These are phyloP conservation scores for Alternaria alternata DNA, from an alignment of 2,329 filamentous ascomycete genomes.

Conservation along the genomic window DNA sequence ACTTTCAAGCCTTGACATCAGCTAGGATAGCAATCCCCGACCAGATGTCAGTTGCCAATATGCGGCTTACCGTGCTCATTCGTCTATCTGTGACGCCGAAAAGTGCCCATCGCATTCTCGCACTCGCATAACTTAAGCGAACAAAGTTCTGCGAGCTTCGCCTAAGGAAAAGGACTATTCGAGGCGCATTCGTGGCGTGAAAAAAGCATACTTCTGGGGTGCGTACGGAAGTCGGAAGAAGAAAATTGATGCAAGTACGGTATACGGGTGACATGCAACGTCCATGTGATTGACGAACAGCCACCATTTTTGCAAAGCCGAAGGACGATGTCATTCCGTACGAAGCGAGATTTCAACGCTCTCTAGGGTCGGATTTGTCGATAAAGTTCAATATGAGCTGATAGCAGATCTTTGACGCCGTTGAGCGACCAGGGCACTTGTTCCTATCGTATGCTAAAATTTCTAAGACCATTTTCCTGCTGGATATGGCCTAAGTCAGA, in stretches of 20 bases:
- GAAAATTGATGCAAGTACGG: slow-evolving; percentile 14
- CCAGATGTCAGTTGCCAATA: slow-evolving; percentile 11
- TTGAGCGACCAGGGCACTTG: slow-evolving; percentile 17
- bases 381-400: slow-evolving; percentile 17
- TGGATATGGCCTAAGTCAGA: background rate
- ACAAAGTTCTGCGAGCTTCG: slow-evolving; percentile 2
- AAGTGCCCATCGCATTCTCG: slow-evolving; percentile 11
- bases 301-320: background rate
- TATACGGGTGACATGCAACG: slow-evolving; percentile 11
- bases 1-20: slow-evolving; percentile 12
- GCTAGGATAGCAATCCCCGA: slow-evolving; percentile 21
- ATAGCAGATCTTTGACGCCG: slow-evolving; percentile 12
- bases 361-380: slow-evolving; percentile 9
- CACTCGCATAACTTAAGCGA: slow-evolving; percentile 2
- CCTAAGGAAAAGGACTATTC: slow-evolving; percentile 1
- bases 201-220: slow-evolving; percentile 14
- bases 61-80: slow-evolving; percentile 14
- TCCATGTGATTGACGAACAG: slow-evolving; percentile 8
- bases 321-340: slow-evolving; percentile 14
- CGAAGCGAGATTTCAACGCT: slow-evolving; percentile 18
- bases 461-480: background rate
- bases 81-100: slow-evolving; percentile 10
- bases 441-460: slow-evolving; percentile 9
- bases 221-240: slow-evolving; percentile 20
- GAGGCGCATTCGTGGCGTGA: slow-evolving; percentile 15